Evolutionary conservation across 2,329 filamentous ascomycete genomes (phyloP).

Genomic region (Verticillium nonalfalfae): DNA sequence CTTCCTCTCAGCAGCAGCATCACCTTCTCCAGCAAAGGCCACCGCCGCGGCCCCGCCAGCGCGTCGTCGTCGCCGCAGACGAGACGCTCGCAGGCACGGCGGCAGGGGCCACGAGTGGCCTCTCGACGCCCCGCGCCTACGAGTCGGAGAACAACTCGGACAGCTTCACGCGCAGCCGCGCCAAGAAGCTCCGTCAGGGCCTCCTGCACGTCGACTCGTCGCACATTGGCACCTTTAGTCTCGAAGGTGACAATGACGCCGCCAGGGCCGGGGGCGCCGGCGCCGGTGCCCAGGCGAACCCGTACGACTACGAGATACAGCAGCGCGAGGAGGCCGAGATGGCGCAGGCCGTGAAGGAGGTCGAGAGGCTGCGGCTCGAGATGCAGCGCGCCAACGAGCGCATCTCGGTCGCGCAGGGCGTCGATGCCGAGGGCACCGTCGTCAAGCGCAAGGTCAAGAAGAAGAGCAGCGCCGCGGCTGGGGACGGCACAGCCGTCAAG

Average conservation of each 20-base stretch:
- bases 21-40: conserved; percentile 10
- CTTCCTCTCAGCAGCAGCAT: conserved; percentile 13
- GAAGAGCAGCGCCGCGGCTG: conserved; percentile 36
- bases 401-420: conserved; percentile 64
- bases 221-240: conserved; percentile 64
- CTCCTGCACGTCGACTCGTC: conserved; percentile 85
- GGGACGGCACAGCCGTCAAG: conserved; percentile 22
- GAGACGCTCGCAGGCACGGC: conserved; percentile 55
- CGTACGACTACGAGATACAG: conserved; percentile 57
- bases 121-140: conserved; percentile 42
- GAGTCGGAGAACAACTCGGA: conserved; percentile 49
- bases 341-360: conserved; percentile 79
- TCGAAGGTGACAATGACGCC: conserved; percentile 44
- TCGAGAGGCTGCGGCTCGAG: conserved; percentile 78
- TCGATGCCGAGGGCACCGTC: conserved; percentile 57
- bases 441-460: conserved; percentile 65
- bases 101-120: conserved; percentile 26
- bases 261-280: conserved; percentile 10
- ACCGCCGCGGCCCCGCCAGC: conserved; percentile 42
- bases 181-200: conserved; percentile 48
- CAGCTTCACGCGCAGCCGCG: conserved; percentile 39
- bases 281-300: conserved; percentile 21
- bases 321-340: conserved; percentile 82
- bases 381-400: conserved; percentile 81
- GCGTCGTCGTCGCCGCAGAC: conserved; percentile 64